phyloP scores from a whole-genome alignment of 2,329 filamentous ascomycete species.

The Hirsutella minnesotensis region DNA sequence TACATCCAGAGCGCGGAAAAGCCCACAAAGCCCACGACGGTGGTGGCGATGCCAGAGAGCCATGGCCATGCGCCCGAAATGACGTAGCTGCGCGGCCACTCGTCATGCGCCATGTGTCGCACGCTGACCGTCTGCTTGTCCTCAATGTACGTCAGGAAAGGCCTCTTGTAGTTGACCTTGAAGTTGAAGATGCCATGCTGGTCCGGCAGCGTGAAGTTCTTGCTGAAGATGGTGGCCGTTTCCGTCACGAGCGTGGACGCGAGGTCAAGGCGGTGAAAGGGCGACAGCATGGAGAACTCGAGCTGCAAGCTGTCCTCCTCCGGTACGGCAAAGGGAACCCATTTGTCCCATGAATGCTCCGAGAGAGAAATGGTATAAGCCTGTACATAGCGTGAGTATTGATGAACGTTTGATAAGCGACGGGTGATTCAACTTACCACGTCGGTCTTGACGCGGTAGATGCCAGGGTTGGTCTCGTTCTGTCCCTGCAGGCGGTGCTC shows the following conservation, averaged over 20 bases:
- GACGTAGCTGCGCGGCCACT: slow-evolving; percentile 82
- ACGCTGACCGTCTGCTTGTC: slow-evolving; percentile 94
- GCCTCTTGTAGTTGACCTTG: slow-evolving; percentile 91
- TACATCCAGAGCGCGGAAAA: slow-evolving; percentile 88
- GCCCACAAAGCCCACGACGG: slow-evolving; percentile 69
- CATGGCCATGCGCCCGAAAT: slow-evolving; percentile 92
- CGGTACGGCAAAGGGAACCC: slow-evolving; percentile 61
- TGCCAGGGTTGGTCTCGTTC: slow-evolving; percentile 63
- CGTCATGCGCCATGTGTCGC: slow-evolving; percentile 91
- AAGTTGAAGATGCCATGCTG: slow-evolving; percentile 99
- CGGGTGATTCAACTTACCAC: slow-evolving; percentile 55
- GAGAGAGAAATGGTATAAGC: slow-evolving; percentile 81
- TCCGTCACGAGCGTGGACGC: slow-evolving; percentile 41
- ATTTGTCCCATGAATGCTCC: slow-evolving; percentile 67
- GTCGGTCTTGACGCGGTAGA: slow-evolving; percentile 94
- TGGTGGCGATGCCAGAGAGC: slow-evolving; percentile 78
- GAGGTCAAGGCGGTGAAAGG: slow-evolving; percentile 82
- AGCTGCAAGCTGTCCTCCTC: slow-evolving; percentile 70
- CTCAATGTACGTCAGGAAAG: slow-evolving; percentile 78
- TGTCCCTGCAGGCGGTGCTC: slow-evolving; percentile 56
- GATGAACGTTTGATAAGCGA: background rate
- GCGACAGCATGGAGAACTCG: slow-evolving; percentile 97
- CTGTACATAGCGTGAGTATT: slow-evolving; percentile 29
- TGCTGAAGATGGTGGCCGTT: slow-evolving; percentile 61
- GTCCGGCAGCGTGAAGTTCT: slow-evolving; percentile 74